Base-by-base conservation (phyloP, 805 yeast genomes). In the Yamadazyma philogaea region DNA sequence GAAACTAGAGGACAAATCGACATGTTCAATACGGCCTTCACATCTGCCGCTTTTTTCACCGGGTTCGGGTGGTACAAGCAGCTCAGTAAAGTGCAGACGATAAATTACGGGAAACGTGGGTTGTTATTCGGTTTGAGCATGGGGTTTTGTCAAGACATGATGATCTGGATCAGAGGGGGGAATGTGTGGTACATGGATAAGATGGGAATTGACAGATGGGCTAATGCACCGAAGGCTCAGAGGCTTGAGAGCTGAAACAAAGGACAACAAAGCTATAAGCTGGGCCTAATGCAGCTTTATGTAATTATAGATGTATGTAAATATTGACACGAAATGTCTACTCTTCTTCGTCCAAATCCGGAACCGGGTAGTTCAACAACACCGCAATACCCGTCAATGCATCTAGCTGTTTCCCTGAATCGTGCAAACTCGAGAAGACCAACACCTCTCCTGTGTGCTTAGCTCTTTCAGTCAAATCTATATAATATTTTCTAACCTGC, bases 301-400 rank as follows among this genome's bases (percentile, higher is more conserved):
- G 28, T 24, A 24, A 4, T 24, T 24, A 14, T 30, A 30, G 17
- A 14, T 30, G 17, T 20, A 6, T 15, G 6, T 15, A 30, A 36
- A 27, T 36, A 16, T n/a, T n/a, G n/a, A n/a, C n/a, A n/a, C 10
- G 12, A 27, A 30, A 7, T 34, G 20, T 41, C 14, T 51, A 42
- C 14, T 54, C 56, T 40, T 64, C 66, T 10, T 72, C 79, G 10
- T 72, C 78, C 44, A 81, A 74, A 38, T 87, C 95, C 0, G 85
- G 87, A 4, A 89, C 66, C 0, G 97, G 95, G 57, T 84, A 93
- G 47, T 81, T 82, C 49, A 90, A 68, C 30, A 91, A 75, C 42
- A 87, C 93, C 0, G 97, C 99, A 21, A 89, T 78, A 42, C 98
- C 99, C 0, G 96, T 87, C 49, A 93, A 72, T 51, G 84, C 87